A percentile compares a stretch with the other conserved stretches of the same genome.
Evolutionary conservation across 2,329 filamentous ascomycete genomes (phyloP).

Genomic region (Phaeosphaeriaceae sp.): DNA sequence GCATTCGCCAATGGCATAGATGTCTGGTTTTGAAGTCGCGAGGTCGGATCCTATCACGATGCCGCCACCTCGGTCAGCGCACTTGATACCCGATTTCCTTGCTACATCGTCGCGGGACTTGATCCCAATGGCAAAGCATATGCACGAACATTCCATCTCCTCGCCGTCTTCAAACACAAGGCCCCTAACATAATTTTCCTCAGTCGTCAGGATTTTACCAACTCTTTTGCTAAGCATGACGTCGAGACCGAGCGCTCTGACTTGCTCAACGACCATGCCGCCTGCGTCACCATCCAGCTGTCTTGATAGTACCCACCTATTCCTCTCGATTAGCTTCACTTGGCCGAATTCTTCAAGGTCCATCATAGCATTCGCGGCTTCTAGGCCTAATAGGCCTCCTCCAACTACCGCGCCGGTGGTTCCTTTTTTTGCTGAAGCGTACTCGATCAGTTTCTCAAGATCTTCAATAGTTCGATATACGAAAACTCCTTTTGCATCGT

Average conservation of each 20-base stretch:
- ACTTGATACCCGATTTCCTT: constrained; percentile 70
- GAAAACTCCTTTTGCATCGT: constrained; percentile 83
- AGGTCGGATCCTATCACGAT: constrained; percentile 72
- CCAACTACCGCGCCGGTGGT: constrained; percentile 79
- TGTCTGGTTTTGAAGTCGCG: constrained; percentile 71
- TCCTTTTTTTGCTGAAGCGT: constrained; percentile 69
- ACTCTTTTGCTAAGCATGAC: constrained; percentile 80
- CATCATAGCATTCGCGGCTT: constrained; percentile 91
- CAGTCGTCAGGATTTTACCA: constrained; percentile 71
- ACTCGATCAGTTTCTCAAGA: constrained; percentile 76
- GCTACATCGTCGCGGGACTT: constrained; percentile 81
- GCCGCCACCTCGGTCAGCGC: constrained; percentile 75
- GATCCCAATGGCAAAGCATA: constrained; percentile 91
- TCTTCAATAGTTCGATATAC: constrained; percentile 89
- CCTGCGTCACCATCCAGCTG: constrained; percentile 85
- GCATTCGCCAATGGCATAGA: constrained; percentile 91
- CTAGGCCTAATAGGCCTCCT: constrained; percentile 82
- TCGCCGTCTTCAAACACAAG: constrained; percentile 83
- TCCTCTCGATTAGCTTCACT: constrained; percentile 82
- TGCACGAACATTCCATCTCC: constrained; percentile 74
- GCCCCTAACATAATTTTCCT: constrained; percentile 71
- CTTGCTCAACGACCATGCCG: constrained; percentile 80
- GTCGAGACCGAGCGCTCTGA: constrained; percentile 77
- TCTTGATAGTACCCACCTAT: constrained; percentile 80
- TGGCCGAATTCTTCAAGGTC: constrained; percentile 76